A percentile compares a stretch with the other conserved stretches of the same genome.
These are phyloP conservation scores for Zanthoxylum bungeanum DNA, from an alignment of 345 rosid species.

Conservation along the genomic window DNA sequence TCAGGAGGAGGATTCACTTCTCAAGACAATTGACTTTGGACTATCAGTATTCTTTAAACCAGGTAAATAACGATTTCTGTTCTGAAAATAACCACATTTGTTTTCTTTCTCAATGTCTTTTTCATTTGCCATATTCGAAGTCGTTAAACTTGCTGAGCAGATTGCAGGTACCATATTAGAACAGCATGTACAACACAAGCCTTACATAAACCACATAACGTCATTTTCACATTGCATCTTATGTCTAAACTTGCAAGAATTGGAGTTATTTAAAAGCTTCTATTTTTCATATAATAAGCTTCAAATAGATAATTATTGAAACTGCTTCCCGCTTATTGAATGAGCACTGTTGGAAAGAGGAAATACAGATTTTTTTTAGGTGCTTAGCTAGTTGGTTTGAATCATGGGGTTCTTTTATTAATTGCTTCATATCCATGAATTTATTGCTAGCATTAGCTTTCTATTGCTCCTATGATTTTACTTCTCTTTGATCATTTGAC, in stretches of 20 bases:
- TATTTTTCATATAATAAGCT: not conserved
- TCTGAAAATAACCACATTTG: not conserved
- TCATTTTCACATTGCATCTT: not conserved
- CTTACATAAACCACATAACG: not conserved
- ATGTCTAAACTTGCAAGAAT: not conserved
- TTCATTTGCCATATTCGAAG: not conserved
- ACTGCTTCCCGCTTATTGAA: not conserved
- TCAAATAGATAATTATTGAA: not conserved
- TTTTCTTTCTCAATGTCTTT: not conserved
- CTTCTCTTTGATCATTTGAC: not conserved
- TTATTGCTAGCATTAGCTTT: not conserved
- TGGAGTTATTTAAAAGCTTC: not conserved
- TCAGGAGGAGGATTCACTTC: conserved; percentile 63
- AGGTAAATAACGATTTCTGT: conserved; percentile 37
- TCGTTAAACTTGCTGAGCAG: not conserved
- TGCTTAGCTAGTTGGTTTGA: not conserved
- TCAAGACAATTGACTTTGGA: conserved; percentile 88
- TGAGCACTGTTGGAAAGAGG: not conserved
- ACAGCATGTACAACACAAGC: not conserved
- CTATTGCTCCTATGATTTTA: not conserved
- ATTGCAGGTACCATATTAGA: not conserved
- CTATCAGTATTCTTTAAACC: conserved; percentile 82
- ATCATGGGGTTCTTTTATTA: not conserved
- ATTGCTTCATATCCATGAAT: not conserved
- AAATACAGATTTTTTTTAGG: not conserved